Conservation (phyloP, 208 protist species). For the Herpetomonas samuelpessoai region DNA sequence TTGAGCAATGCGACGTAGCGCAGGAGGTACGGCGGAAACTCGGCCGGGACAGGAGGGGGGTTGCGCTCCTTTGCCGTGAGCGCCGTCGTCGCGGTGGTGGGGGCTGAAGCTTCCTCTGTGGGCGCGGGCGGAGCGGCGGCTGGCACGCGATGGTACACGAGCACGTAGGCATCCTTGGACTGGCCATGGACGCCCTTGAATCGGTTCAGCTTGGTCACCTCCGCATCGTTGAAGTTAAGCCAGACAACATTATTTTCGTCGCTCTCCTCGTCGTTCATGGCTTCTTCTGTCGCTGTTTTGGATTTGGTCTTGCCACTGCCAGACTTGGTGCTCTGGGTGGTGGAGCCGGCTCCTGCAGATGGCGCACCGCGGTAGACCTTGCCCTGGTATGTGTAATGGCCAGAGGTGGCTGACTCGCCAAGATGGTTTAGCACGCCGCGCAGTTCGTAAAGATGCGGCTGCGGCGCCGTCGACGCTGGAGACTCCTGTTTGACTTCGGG, state of each 20-base stretch:
- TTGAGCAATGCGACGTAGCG: conserved; percentile 47
- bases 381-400: conserved; percentile 83
- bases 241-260: conserved; percentile 17
- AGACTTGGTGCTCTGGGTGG: not conserved
- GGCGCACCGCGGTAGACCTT: conserved; percentile 24
- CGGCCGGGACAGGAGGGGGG: conserved; percentile 13
- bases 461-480: not conserved
- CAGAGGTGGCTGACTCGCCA: conserved; percentile 54
- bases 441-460: conserved; percentile 40
- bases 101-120: not conserved
- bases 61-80: not conserved
- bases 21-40: conserved; percentile 42
- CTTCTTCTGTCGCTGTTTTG: too few relatives aligned
- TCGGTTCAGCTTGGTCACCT: conserved; percentile 40
- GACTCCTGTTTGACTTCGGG: not conserved
- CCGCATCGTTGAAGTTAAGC: conserved; percentile 73
- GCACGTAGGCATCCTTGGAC: conserved; percentile 69
- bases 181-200: conserved; percentile 32
- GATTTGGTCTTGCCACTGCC: too few relatives aligned
- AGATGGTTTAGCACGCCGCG: conserved; percentile 74
- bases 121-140: not conserved
- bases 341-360: not conserved
- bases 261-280: not conserved
- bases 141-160: conserved; percentile 54
- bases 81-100: not conserved